These are phyloP conservation scores for Mycosphaerella sp. DNA, from an alignment of 2,329 filamentous ascomycete species.

Conservation along the genomic window DNA sequence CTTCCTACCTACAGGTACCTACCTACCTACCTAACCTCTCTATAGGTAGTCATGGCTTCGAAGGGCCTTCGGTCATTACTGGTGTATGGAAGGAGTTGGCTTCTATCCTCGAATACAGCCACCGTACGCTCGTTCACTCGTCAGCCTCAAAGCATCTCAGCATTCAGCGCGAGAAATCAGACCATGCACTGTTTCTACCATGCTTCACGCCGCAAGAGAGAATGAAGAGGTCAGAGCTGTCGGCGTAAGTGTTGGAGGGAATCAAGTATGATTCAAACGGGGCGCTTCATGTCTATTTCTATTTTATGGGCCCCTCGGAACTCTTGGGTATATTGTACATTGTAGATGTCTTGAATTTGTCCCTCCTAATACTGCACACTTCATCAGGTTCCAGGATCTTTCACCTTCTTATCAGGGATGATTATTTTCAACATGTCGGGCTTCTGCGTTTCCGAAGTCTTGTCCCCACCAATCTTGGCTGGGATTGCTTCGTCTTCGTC, in stretches of 20 bases:
- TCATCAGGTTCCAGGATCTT: not conserved
- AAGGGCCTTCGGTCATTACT: too few relatives aligned
- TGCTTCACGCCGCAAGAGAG: not conserved
- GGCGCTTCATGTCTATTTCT: not conserved
- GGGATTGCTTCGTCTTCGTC: not conserved
- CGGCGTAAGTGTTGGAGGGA: not conserved
- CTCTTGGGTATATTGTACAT: not conserved
- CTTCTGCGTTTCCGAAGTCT: not conserved
- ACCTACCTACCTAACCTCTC: too few relatives aligned
- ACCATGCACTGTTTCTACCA: too few relatives aligned
- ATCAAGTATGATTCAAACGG: not conserved
- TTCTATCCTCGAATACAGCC: too few relatives aligned
- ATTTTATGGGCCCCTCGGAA: not conserved
- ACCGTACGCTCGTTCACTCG: too few relatives aligned
- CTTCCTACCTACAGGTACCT: too few relatives aligned
- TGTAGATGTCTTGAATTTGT: too few relatives aligned
- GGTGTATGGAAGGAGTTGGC: too few relatives aligned
- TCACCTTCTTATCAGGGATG: not conserved
- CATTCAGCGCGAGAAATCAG: too few relatives aligned
- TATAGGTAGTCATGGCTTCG: too few relatives aligned
- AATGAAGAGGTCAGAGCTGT: not conserved
- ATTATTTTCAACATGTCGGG: slow-evolving; percentile 11
- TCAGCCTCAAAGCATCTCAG: too few relatives aligned
- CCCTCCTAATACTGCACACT: too few relatives aligned
- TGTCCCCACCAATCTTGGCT: not conserved